These are phyloP conservation scores for Suhomyces emberorum DNA, from an alignment of 805 yeast genomes.

Conservation along the genomic window DNA sequence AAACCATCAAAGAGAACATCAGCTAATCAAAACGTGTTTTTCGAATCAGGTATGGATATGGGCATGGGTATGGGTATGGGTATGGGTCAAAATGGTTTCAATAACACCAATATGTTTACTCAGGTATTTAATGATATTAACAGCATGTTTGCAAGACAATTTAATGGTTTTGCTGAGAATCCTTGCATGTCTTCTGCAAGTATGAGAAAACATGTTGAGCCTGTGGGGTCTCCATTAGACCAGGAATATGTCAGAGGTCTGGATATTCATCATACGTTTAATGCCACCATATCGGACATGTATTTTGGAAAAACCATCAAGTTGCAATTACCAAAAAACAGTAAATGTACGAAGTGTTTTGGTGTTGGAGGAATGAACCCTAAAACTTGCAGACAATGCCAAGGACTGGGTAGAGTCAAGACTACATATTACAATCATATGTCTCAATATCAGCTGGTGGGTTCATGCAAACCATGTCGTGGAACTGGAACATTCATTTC, in stretches of 20 bases:
- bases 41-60: not conserved
- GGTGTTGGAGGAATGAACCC: conserved; percentile 51
- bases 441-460: conserved; percentile 39
- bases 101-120: conserved; percentile 30
- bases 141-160: conserved; percentile 19
- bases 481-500: conserved; percentile 31
- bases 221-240: conserved; percentile 14
- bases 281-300: conserved; percentile 52
- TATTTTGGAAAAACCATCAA: conserved; percentile 56
- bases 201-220: conserved; percentile 18
- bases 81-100: not conserved
- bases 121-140: conserved; percentile 36
- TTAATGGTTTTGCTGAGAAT: conserved; percentile 5
- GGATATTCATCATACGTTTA: conserved; percentile 54
- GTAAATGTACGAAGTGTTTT: conserved; percentile 47
- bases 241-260: conserved; percentile 37
- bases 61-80: not conserved
- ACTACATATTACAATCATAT: conserved; percentile 41
- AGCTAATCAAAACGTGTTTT: conserved; percentile 1
- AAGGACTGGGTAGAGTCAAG: conserved; percentile 46
- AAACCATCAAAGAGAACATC: conserved; percentile 6
- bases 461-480: conserved; percentile 31
- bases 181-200: conserved; percentile 1
- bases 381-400: conserved; percentile 33
- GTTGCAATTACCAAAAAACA: conserved; percentile 50